Evolutionary conservation across 352 stramenopile species (phyloP), one percentile per base, ranked within the genome.

Genomic region (Phytophthora capsici): DNA sequence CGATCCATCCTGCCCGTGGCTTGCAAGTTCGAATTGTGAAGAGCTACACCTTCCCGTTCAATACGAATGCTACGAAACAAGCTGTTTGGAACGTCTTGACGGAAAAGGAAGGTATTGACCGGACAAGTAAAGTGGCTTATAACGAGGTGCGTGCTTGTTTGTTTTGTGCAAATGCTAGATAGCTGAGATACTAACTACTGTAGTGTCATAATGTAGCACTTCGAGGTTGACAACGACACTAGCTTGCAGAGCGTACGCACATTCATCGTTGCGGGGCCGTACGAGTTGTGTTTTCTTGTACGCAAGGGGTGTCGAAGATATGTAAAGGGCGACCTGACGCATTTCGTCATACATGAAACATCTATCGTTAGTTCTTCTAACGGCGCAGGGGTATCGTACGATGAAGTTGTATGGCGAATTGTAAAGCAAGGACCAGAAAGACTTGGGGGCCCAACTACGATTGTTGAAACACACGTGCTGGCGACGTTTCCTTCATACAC

Each of bases 401-500:
- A 56, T 14, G 57, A 71, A 57, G 34, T 61, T 32, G 23, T 57
- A 19, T 59, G 41, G 50, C 56, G 50, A 5, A 41, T 34, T 57
- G 49, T 71, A 13, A 37, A 49, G 5, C 36, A 20, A 22, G 50
- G 43, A 14, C 43, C 34, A 40, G 19, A 43, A 7, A 34, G 12
- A 40, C 2, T 12, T 36, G 63, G 47, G 17, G 13, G 4, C 3
- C 32, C 48, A 34, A 65, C 38, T 23, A 20, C 54, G 4, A 61
- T 51, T 37, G 57, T 72, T 45, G 37, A 63, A 40, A 68, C 57
- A 6, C 63, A 68, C 16, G 1, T 72, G 20, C 9, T 63, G 43
- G 57, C 57, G 16, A 63, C 57, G 17, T 72, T 67, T 46, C 57
- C 63, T 19, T 43, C 57, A 1, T 72, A 63, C 20, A 58, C 47